Conservation (phyloP, 306 rosid species). For the Cucumis melo region DNA sequence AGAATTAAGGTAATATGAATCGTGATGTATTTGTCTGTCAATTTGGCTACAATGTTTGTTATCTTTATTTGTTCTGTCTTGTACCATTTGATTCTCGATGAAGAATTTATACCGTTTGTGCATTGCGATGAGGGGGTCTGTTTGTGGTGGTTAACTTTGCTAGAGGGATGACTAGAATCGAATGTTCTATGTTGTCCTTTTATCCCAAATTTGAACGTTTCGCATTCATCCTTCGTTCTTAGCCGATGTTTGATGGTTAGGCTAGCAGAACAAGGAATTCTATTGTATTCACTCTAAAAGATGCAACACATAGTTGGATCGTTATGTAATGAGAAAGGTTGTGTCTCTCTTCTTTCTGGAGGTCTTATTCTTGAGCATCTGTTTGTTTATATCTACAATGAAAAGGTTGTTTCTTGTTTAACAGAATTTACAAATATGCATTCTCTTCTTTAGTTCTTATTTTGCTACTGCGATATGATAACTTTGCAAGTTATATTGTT, state of each 20-base stretch:
- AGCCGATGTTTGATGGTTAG: not conserved
- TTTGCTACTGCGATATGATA: not conserved
- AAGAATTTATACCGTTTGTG: not conserved
- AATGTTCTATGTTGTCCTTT: not conserved
- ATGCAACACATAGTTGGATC: not conserved
- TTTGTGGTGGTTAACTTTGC: not conserved
- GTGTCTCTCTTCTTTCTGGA: not conserved
- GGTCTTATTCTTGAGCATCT: not conserved
- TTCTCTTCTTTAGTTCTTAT: not conserved
- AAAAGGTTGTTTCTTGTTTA: not conserved
- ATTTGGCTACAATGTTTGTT: not conserved
- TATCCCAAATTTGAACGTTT: not conserved
- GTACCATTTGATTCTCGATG: not conserved
- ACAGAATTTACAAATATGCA: not conserved
- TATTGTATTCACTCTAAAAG: not conserved
- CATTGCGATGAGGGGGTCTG: not conserved
- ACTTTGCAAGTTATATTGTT: not conserved
- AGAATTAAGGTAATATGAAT: not conserved
- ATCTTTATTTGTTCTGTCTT: not conserved
- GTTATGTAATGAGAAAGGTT: not conserved
- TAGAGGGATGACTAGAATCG: not conserved
- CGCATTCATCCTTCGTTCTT: not conserved
- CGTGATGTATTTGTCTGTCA: not conserved
- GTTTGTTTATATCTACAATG: not conserved
- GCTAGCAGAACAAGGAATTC: not conserved